phyloP scores from a whole-genome alignment of 805 yeast species.

The Yarrowia deformans region DNA sequence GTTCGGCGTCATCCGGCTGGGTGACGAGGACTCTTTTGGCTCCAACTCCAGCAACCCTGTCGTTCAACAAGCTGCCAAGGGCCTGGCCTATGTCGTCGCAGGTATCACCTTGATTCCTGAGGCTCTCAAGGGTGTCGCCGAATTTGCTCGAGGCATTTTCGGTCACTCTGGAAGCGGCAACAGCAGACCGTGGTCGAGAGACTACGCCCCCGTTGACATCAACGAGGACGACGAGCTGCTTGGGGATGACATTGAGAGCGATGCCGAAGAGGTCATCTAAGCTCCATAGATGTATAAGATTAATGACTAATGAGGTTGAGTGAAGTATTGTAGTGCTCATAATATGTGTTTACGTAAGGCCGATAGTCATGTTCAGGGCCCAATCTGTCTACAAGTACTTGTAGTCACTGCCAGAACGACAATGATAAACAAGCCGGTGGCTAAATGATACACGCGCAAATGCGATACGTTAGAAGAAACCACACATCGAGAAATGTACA shows the following conservation, averaged over 20 bases:
- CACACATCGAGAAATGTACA: no score
- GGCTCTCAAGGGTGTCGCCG: slow-evolving; percentile 23
- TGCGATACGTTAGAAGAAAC: no score
- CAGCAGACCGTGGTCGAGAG: slow-evolving; percentile 38
- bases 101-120: slow-evolving; percentile 44
- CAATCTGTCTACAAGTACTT: no score
- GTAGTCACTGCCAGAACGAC: no score
- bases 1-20: slow-evolving; percentile 86
- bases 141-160: slow-evolving; percentile 11
- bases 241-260: slow-evolving; percentile 46
- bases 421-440: no score
- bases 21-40: slow-evolving; percentile 58
- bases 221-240: slow-evolving; percentile 50
- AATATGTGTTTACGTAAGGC: no score
- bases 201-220: slow-evolving; percentile 48
- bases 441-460: no score
- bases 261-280: slow-evolving; percentile 43
- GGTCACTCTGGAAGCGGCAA: slow-evolving; percentile 24
- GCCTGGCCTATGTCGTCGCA: slow-evolving; percentile 48
- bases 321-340: no score
- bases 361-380: no score
- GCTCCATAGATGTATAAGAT: slow-evolving; percentile 37
- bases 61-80: slow-evolving; percentile 46
- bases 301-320: slow-evolving; percentile 13
- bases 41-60: slow-evolving; percentile 41